These are phyloP conservation scores for barrel medic (Medicago truncatula) DNA, from an alignment of 306 rosid genomes.

Conservation along the genomic window DNA sequence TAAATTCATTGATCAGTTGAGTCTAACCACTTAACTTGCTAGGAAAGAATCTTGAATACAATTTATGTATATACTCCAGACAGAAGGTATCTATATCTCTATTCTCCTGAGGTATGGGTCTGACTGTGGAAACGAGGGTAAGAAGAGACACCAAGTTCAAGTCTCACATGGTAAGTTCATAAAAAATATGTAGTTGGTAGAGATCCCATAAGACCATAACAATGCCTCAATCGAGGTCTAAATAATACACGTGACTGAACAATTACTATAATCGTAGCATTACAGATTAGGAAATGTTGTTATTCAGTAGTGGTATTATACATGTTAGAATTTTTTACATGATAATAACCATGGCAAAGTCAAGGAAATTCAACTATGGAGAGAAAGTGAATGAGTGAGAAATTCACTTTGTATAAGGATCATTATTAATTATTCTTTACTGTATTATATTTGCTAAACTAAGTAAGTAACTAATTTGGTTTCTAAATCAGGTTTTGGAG, in stretches of 20 bases:
- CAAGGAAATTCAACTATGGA: too few relatives aligned
- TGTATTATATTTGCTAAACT: slow-evolving; percentile 17
- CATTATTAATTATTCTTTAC: background rate
- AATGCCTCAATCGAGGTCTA: background rate
- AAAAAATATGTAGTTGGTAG: background rate
- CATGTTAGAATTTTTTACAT: background rate
- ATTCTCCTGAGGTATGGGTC: background rate
- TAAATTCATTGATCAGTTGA: too few relatives aligned
- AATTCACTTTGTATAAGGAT: background rate
- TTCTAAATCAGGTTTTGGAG: slow-evolving; percentile 39
- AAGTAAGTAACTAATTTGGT: background rate
- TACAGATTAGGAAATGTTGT: background rate
- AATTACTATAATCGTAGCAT: background rate
- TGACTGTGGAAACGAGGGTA: background rate
- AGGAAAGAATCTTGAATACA: too few relatives aligned
- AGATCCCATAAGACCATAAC: background rate
- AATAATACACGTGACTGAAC: background rate
- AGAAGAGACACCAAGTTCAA: slow-evolving; percentile 1
- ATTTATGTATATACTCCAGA: background rate
- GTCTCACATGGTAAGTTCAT: background rate
- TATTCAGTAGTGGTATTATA: background rate
- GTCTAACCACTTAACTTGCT: too few relatives aligned
- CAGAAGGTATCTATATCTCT: slow-evolving; percentile 10
- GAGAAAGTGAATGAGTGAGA: too few relatives aligned
- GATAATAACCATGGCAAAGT: background rate